Base-by-base conservation (phyloP, 2,329 filamentous ascomycete species). In the Pseudocercospora musae region DNA sequence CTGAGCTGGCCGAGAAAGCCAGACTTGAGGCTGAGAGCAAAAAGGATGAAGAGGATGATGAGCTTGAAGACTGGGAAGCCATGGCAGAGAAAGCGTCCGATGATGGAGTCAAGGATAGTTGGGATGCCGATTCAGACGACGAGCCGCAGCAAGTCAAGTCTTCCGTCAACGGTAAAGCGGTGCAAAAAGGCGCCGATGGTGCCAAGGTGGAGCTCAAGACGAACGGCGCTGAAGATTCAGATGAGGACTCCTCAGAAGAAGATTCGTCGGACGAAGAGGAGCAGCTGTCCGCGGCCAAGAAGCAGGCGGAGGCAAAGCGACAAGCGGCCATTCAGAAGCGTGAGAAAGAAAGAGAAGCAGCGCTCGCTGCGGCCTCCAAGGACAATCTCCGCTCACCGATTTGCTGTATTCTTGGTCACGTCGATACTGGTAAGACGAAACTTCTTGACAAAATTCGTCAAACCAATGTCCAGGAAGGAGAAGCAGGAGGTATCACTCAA, bases 371-470 rank as follows among this genome's bases (percentile, higher is more conserved):
- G 54, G 87, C 92, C 65, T 98, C 94, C 21, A 92, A 91, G 78
- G 93, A 99, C 76, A 89, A 99, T 78, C 86, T 99, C 60, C 92
- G 95, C 62, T 98, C 95, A 44, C 95, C 95, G 58, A 99, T 99
- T 79, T 98, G 95, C 84, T 98, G 94, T 89, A 99, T 99, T 85
- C 87, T 99, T 68, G 95, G 95, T 73, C 95, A 99, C 86, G 95
- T 99, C 86, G 95, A 99, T 88, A 99, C 96, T 50, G 95, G 95
- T 77, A 99, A 99, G 83, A 99, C 95, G n/a, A 99, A 98, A 82
- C 83, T 99, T 66, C 85, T 99, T 62, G 95, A 99, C 83, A 99
- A 99, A 82, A 91, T 99, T 74, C 90, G 95, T 73, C 92, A 97
- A 78, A 98, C 95, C 62, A 98, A 99, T 75, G 95, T 99, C 37